Evolutionary conservation across 768 basidiomycete genomes (phyloP).

Genomic region (Phlegmacium glaucopus): DNA sequence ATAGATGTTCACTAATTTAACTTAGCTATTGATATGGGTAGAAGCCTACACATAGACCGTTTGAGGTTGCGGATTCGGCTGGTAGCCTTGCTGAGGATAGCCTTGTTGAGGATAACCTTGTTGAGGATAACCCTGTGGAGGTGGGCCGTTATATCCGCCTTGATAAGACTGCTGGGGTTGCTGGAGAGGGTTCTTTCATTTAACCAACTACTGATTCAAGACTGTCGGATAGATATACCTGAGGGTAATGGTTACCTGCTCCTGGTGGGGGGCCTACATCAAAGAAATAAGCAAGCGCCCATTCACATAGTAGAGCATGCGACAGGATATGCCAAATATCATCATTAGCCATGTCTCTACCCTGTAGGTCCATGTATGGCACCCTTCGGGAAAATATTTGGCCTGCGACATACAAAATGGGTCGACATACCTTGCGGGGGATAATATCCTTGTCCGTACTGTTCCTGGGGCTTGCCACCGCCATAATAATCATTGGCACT

Average conservation of each 20-base stretch:
- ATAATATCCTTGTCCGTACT: constrained; percentile 50
- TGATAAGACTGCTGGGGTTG: constrained; percentile 73
- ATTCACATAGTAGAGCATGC: constrained; percentile 1
- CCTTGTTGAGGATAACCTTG: constrained; percentile 39
- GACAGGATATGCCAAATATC: not conserved
- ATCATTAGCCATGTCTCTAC: not conserved
- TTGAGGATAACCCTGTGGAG: constrained; percentile 34
- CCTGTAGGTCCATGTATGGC: not conserved
- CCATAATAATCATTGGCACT: constrained; percentile 75
- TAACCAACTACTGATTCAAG: not conserved
- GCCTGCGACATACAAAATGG: constrained; percentile 1
- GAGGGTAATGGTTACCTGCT: constrained; percentile 70
- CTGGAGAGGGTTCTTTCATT: constrained; percentile 26
- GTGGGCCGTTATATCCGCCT: constrained; percentile 37
- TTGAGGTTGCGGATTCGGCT: constrained; percentile 56
- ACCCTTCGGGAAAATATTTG: not conserved
- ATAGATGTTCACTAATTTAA: not conserved
- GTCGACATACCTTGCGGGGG: constrained; percentile 32
- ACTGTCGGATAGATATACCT: constrained; percentile 27
- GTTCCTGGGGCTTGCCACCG: constrained; percentile 44
- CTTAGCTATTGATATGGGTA: too few species aligned
- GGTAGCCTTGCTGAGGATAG: constrained; percentile 42
- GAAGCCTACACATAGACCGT: constrained; percentile 73
- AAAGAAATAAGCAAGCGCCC: constrained; percentile 6
- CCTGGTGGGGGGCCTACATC: constrained; percentile 41